Base-by-base conservation (phyloP, 2,329 filamentous ascomycete genomes). In the Colletotrichum noveboracense region DNA sequence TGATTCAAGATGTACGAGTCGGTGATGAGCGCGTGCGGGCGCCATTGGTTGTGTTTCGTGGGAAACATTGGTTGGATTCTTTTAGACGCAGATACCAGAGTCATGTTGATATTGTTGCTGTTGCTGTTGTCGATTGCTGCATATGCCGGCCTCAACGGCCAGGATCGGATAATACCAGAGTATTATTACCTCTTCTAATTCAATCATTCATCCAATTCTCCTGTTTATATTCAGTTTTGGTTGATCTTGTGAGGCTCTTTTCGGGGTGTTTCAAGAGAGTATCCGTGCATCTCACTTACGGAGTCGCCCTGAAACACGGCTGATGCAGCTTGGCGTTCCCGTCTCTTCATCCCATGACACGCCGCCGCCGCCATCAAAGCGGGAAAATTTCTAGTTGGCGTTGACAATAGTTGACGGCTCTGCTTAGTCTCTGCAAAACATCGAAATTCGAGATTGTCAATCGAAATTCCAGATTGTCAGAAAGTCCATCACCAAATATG, bases 281-380 rank as follows among this genome's bases (percentile, higher is more conserved):
- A 60, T 68, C 56, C 56, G 38, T 75, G 70, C 70, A 68, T 26
- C 38, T 14, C 26, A 10, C 28, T 10, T 21, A 36, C 6, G 62
- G 70, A 64, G 56, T 34, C 18, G 26, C 13, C 28, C 73, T 75
- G 73, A 75, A 75, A 75, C 73, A 48, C 8, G 26, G 32, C 38
- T 75, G 73, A 75, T 56, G 73, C 73, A 60, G 21, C 73, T 75
- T 73, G 70, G 73, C 72, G 16, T 62, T 52, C 43, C 38, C 24
- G 9, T 56, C 34, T 55, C 43, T 52, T 21, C 55, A 62, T 60
- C 58, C 18, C 58, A 61, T 21, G 58, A 61, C 26, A 61, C n/a
- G 43, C 43, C 43, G 43, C 58, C 18, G 58, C 30, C 58, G 58
- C 58, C 58, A 32, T 36, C 30, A 61, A 61, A 21, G 56, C 26